These are phyloP conservation scores for Trametes cinnabarina DNA, from an alignment of 768 basidiomycete species.

Conservation along the genomic window DNA sequence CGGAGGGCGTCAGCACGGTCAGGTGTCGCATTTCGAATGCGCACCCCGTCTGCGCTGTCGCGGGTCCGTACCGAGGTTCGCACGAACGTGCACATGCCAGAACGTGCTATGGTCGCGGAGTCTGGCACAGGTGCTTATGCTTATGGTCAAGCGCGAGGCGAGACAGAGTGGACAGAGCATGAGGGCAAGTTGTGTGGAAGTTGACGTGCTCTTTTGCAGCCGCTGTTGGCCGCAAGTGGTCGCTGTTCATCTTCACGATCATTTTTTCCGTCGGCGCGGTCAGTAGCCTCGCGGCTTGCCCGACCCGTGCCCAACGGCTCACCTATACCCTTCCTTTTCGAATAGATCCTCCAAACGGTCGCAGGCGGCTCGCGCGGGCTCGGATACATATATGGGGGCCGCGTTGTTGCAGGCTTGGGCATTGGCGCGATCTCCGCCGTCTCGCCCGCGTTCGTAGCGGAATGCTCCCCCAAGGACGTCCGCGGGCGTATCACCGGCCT, in stretches of 20 bases:
- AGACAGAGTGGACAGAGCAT: too few relatives aligned
- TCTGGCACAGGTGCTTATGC: too few relatives aligned
- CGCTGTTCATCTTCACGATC: conserved; percentile 56
- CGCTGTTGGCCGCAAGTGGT: conserved; percentile 61
- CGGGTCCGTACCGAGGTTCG: too few relatives aligned
- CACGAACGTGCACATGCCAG: too few relatives aligned
- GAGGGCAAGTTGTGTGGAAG: neutral
- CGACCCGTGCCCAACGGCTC: too few relatives aligned
- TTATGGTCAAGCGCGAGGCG: too few relatives aligned
- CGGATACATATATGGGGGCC: conserved; percentile 73
- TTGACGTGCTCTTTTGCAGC: conserved; percentile 36
- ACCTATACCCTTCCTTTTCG: neutral
- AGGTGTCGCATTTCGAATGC: too few relatives aligned
- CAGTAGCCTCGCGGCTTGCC: too few relatives aligned
- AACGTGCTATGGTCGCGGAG: too few relatives aligned
- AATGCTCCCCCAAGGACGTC: conserved; percentile 84
- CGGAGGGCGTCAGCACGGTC: neutral
- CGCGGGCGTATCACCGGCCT: conserved; percentile 83
- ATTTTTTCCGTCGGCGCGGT: conserved; percentile 77
- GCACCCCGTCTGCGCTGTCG: too few relatives aligned
- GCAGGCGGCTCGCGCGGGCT: conserved; percentile 58
- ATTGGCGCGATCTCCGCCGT: conserved; percentile 87
- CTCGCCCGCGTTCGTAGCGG: conserved; percentile 82
- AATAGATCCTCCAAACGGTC: conserved; percentile 67
- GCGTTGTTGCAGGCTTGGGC: conserved; percentile 76